Percentiles rank a stretch among this genome's conserved stretches.
Conservation (phyloP, 2,329 filamentous ascomycete genomes). For the Phyllachora maydis region DNA sequence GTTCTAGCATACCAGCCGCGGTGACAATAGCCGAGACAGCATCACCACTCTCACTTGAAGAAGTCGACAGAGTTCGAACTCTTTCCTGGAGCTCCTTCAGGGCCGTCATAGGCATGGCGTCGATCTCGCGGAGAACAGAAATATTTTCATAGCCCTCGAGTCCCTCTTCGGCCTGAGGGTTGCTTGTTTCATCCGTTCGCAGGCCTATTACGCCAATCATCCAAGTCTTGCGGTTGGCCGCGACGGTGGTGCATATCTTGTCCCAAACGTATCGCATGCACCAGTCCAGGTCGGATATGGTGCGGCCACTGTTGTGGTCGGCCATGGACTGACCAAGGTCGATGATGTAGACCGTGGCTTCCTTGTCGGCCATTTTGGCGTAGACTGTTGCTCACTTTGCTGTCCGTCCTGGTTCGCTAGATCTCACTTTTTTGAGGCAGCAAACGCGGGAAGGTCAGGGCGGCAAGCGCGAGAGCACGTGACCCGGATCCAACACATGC, state of each 20-base stretch:
- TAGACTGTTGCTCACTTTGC: constrained; percentile 2
- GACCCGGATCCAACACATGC: too few relatives aligned
- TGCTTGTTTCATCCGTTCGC: constrained; percentile 57
- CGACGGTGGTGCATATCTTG: constrained; percentile 58
- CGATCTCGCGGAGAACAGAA: constrained; percentile 51
- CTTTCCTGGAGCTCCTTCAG: constrained; percentile 41
- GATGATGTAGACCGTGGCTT: constrained; percentile 80
- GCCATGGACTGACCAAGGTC: constrained; percentile 80
- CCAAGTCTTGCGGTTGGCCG: constrained; percentile 48
- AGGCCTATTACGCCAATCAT: constrained; percentile 65
- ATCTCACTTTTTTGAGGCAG: too few relatives aligned
- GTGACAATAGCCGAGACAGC: constrained; percentile 74
- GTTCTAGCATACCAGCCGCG: constrained; percentile 69
- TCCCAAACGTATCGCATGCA: constrained; percentile 89
- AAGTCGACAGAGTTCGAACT: constrained; percentile 47
- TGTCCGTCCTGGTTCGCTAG: constrained; percentile 1
- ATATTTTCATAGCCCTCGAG: constrained; percentile 67
- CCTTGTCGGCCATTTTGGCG: constrained; percentile 81
- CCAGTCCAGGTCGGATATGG: constrained; percentile 71
- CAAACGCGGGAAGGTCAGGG: too few relatives aligned
- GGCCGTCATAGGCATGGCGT: constrained; percentile 40
- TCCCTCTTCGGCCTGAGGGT: constrained; percentile 40
- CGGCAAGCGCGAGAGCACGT: too few relatives aligned
- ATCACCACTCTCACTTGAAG: constrained; percentile 58
- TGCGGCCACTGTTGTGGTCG: constrained; percentile 45